These are phyloP conservation scores for Amaranthus tricolor DNA, from an alignment of 179 eudicot species.

Conservation along the genomic window DNA sequence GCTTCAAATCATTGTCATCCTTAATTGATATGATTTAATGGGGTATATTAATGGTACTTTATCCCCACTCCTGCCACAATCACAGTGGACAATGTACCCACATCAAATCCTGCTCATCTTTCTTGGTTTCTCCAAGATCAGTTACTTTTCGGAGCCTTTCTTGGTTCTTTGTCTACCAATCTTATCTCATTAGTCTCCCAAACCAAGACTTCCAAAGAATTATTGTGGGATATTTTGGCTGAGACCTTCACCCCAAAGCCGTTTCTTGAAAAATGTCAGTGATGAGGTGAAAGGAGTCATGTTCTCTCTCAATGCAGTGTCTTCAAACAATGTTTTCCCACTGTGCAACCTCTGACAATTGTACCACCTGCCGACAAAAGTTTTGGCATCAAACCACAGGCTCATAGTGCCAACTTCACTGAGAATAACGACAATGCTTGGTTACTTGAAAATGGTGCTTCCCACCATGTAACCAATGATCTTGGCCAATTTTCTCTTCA, in stretches of 20 bases:
- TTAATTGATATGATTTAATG: not conserved
- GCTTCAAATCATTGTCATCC: not conserved
- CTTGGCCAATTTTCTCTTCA: not conserved
- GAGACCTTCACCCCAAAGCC: not conserved
- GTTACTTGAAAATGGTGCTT: not conserved
- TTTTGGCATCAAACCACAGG: not conserved
- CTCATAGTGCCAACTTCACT: not conserved
- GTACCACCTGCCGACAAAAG: not conserved
- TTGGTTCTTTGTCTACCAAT: not conserved
- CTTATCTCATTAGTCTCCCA: not conserved
- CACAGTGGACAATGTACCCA: not conserved
- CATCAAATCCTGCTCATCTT: not conserved
- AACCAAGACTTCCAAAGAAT: not conserved
- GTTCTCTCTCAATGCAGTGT: not conserved
- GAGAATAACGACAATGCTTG: not conserved
- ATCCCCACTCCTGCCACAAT: not conserved
- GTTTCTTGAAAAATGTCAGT: not conserved
- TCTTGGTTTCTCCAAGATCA: not conserved
- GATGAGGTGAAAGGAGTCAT: not conserved
- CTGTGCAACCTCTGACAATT: not conserved
- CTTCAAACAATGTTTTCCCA: not conserved
- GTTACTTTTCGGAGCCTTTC: too few relatives aligned
- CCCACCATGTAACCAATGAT: not conserved
- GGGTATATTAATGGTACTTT: not conserved
- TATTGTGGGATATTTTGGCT: not conserved